Conservation (phyloP, 2,329 filamentous ascomycete species). For the Zelopaecilomyces penicillatus region DNA sequence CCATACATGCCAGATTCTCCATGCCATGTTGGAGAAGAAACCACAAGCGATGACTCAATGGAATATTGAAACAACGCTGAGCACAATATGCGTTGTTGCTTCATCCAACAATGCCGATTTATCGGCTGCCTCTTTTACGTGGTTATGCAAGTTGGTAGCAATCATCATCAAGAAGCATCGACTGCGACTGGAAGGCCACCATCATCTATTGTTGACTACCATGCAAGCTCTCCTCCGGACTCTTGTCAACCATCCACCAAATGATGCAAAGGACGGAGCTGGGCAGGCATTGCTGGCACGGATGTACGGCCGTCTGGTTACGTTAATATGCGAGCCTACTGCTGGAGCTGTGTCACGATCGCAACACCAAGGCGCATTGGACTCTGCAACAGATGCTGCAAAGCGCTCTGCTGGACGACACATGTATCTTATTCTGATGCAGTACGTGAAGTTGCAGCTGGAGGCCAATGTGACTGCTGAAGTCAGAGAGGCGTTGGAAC, state of each 20-base stretch:
- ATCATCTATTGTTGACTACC: slow-evolving; percentile 47
- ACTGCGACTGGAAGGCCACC: slow-evolving; percentile 52
- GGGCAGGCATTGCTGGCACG: slow-evolving; percentile 38
- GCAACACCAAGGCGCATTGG: slow-evolving; percentile 37
- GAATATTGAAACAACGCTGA: slow-evolving; percentile 47
- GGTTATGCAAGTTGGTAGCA: slow-evolving; percentile 46
- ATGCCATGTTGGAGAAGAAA: slow-evolving; percentile 41
- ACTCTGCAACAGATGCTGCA: slow-evolving; percentile 52
- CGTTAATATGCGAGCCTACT: slow-evolving; percentile 51
- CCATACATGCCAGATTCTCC: slow-evolving; percentile 33
- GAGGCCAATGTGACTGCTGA: slow-evolving; percentile 42
- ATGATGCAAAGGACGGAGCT: slow-evolving; percentile 13
- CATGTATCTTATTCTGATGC: slow-evolving; percentile 52
- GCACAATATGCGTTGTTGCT: slow-evolving; percentile 32
- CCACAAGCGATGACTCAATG: slow-evolving; percentile 46
- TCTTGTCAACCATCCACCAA: slow-evolving; percentile 30
- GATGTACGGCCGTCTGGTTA: slow-evolving; percentile 46
- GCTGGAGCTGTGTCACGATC: slow-evolving; percentile 44
- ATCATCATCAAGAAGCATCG: slow-evolving; percentile 51
- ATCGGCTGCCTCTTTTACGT: slow-evolving; percentile 32
- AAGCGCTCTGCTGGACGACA: slow-evolving; percentile 53
- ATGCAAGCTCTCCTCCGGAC: slow-evolving; percentile 48
- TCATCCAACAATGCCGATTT: slow-evolving; percentile 16
- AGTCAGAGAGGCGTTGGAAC: slow-evolving; percentile 47
- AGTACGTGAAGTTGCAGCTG: slow-evolving; percentile 54